phyloP scores from a whole-genome alignment of 2,329 filamentous ascomycete genomes.

The Bretziella fagacearum region DNA sequence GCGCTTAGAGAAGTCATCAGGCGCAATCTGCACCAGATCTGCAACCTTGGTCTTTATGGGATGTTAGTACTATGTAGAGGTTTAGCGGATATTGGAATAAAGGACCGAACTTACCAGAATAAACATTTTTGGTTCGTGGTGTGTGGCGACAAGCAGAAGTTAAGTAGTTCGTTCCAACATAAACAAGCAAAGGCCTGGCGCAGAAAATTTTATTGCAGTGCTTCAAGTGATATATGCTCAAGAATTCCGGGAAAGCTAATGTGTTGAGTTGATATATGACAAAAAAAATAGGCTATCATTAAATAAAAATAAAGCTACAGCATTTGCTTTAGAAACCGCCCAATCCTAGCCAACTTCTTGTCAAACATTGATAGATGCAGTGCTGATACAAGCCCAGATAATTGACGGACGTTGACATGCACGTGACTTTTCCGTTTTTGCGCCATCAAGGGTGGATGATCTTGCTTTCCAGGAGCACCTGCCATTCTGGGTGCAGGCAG shows the following conservation, averaged over 20 bases:
- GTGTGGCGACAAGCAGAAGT: not conserved
- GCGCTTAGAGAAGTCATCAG: constrained; percentile 70
- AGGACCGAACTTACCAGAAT: constrained; percentile 28
- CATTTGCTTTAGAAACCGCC: too few relatives aligned
- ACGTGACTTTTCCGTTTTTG: constrained; percentile 3
- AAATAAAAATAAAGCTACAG: too few relatives aligned
- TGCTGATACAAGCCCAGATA: not conserved
- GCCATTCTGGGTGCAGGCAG: not conserved
- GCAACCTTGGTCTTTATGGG: constrained; percentile 64
- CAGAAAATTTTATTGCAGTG: constrained; percentile 8
- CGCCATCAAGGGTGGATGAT: too few relatives aligned
- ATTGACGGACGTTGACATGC: not conserved
- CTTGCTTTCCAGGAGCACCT: not conserved
- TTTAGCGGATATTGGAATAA: not conserved
- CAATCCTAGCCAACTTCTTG: too few relatives aligned
- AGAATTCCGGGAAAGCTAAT: too few relatives aligned
- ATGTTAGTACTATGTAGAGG: constrained; percentile 9
- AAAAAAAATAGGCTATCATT: too few relatives aligned
- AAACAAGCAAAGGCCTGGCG: not conserved
- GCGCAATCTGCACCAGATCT: constrained; percentile 84
- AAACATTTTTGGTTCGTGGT: constrained; percentile 24
- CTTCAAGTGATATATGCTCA: too few relatives aligned
- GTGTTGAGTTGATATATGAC: too few relatives aligned
- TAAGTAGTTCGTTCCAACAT: not conserved
- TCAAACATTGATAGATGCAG: too few relatives aligned